Percentiles rank a stretch among this genome's conserved stretches.
Evolutionary conservation across 768 basidiomycete species (phyloP).

Genomic region (Suillus clintonianus): DNA sequence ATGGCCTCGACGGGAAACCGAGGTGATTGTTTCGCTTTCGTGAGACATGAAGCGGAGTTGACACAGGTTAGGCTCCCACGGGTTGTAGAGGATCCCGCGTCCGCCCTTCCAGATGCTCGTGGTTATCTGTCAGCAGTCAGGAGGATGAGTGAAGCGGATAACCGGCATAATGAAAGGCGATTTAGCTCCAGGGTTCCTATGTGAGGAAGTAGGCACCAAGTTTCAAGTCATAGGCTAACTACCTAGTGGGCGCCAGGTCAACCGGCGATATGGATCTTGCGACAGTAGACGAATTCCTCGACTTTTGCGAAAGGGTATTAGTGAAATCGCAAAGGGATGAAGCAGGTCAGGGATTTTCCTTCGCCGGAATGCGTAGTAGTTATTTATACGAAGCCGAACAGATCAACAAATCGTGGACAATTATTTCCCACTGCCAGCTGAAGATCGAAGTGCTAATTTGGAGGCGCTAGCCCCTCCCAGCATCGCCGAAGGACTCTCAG

Average conservation of each 20-base stretch:
- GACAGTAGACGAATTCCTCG: slow-evolving; percentile 64
- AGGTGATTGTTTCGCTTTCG: slow-evolving; percentile 44
- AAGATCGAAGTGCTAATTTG: neutral
- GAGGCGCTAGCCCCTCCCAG: neutral
- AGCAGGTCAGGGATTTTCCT: slow-evolving; percentile 22
- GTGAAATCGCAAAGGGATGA: slow-evolving; percentile 32
- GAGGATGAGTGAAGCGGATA: slow-evolving; percentile 37
- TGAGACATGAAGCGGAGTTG: slow-evolving; percentile 9
- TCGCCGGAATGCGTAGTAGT: neutral
- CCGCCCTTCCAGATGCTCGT: slow-evolving; percentile 52
- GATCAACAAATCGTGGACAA: slow-evolving; percentile 37
- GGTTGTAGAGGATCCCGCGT: slow-evolving; percentile 55
- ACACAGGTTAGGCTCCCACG: slow-evolving; percentile 42
- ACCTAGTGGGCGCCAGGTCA: slow-evolving; percentile 39
- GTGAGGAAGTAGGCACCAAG: slow-evolving; percentile 39
- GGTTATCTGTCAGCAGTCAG: slow-evolving; percentile 50
- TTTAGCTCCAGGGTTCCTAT: slow-evolving; percentile 47
- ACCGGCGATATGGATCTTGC: slow-evolving; percentile 52
- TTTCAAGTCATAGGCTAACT: slow-evolving; percentile 1
- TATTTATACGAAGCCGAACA: slow-evolving; percentile 10
- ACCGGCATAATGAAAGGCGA: slow-evolving; percentile 30
- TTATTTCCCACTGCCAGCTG: slow-evolving; percentile 42
- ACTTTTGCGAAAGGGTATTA: slow-evolving; percentile 62
- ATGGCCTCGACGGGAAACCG: slow-evolving; percentile 72
- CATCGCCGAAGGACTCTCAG: slow-evolving; percentile 4